phyloP scores from a whole-genome alignment of 169 alveolate species.

The Cryptosporidium ryanae region DNA sequence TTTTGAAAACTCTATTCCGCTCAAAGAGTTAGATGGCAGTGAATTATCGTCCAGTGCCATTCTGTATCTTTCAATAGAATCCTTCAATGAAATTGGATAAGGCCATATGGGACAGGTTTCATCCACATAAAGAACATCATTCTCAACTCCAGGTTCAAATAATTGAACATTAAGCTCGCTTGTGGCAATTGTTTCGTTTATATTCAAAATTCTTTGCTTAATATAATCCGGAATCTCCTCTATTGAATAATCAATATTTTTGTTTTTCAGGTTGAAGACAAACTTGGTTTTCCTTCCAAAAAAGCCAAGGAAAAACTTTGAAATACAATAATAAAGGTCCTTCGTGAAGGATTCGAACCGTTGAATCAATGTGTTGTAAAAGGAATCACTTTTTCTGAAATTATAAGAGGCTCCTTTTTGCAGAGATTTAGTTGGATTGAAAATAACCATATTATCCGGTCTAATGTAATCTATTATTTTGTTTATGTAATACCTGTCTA shows the following conservation, averaged over 20 bases:
- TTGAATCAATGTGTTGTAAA: not conserved
- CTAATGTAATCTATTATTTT: conserved; percentile 24
- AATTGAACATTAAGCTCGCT: conserved; percentile 23
- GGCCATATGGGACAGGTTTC: not conserved
- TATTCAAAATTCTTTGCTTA: conserved; percentile 2
- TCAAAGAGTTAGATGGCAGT: not conserved
- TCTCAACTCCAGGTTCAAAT: conserved; percentile 35
- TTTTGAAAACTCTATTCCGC: not conserved
- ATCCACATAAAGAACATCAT: conserved; percentile 7
- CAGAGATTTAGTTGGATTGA: conserved; percentile 18
- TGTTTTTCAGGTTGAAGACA: not conserved
- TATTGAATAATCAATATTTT: conserved; percentile 35
- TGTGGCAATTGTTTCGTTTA: conserved; percentile 2
- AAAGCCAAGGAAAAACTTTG: not conserved
- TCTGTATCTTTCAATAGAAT: conserved; percentile 1
- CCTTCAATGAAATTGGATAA: conserved; percentile 2
- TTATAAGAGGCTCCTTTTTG: conserved; percentile 37
- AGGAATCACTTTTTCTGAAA: conserved; percentile 24
- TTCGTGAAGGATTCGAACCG: not conserved
- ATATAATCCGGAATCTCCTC: conserved; percentile 22
- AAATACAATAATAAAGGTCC: not conserved
- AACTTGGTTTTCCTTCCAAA: not conserved
- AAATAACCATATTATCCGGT: conserved; percentile 58
- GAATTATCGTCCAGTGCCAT: not conserved
- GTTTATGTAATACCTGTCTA: conserved; percentile 8